Conservation (phyloP, 2,329 filamentous ascomycete species). For the Fusarium globosum region DNA sequence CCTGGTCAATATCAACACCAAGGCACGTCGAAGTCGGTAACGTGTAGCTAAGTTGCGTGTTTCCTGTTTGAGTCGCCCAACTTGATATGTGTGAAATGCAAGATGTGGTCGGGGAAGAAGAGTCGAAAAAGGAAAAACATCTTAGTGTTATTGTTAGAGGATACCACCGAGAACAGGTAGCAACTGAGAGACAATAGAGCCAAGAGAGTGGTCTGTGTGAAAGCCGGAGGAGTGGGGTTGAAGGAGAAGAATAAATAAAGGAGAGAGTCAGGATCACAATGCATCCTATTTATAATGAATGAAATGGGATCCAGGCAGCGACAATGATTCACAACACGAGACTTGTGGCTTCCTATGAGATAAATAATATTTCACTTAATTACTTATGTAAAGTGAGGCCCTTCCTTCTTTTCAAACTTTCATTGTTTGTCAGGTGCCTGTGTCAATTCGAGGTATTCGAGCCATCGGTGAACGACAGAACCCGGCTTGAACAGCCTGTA, state of each 20-base stretch:
- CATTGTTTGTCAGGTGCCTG: too few relatives aligned
- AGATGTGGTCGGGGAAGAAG: background rate
- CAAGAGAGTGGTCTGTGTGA: background rate
- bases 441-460: too few relatives aligned
- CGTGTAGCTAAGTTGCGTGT: background rate
- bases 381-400: background rate
- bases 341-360: background rate
- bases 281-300: background rate
- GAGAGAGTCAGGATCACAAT: background rate
- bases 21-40: background rate
- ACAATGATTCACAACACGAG: background rate
- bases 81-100: background rate
- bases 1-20: background rate
- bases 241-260: background rate
- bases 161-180: background rate
- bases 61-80: background rate
- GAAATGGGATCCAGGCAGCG: background rate
- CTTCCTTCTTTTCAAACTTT: background rate
- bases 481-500: background rate
- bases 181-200: background rate
- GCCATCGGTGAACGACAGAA: background rate
- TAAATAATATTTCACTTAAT: background rate
- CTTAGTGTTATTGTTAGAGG: background rate
- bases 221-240: background rate
- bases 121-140: background rate